Percentiles rank a stretch among this genome's conserved stretches.
Conservation (phyloP, 208 protist species). For the Acanthamoeba sp. region DNA sequence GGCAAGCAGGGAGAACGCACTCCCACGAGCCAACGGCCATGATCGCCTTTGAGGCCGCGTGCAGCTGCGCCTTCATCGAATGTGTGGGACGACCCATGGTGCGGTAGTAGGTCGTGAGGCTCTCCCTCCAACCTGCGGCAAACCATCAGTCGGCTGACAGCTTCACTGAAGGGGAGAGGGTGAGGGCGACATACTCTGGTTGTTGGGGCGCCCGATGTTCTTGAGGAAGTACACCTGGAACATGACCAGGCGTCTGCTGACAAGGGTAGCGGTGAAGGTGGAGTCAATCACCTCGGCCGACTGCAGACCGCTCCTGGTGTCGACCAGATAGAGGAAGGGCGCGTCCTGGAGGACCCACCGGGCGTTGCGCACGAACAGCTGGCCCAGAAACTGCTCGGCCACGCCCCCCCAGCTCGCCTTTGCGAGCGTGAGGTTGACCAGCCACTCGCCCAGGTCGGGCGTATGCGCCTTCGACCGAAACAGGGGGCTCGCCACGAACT, state of each 20-base stretch:
- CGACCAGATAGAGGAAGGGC: neutral
- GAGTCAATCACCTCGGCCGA: neutral
- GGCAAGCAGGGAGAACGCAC: neutral
- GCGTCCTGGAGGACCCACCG: slow-evolving; percentile 2
- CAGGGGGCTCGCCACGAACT: neutral
- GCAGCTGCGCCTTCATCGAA: neutral
- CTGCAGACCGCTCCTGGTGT: neutral
- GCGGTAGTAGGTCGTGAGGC: neutral
- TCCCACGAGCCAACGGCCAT: neutral
- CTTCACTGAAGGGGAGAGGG: neutral
- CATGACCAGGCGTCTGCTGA: slow-evolving; percentile 36
- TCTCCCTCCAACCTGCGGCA: neutral
- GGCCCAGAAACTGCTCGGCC: neutral
- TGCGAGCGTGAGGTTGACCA: slow-evolving; percentile 47
- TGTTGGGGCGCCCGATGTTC: slow-evolving; percentile 6
- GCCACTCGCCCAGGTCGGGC: slow-evolving; percentile 66
- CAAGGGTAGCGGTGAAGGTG: neutral
- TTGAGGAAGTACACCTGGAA: slow-evolving; percentile 70
- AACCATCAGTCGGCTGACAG: neutral
- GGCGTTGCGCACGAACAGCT: slow-evolving; percentile 52
- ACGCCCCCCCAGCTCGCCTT: neutral
- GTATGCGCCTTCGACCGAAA: neutral
- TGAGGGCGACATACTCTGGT: neutral
- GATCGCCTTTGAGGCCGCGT: neutral
- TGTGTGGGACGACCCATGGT: neutral